These are phyloP conservation scores for Amanita subjunquillea DNA, from an alignment of 768 basidiomycete genomes.

Conservation along the genomic window DNA sequence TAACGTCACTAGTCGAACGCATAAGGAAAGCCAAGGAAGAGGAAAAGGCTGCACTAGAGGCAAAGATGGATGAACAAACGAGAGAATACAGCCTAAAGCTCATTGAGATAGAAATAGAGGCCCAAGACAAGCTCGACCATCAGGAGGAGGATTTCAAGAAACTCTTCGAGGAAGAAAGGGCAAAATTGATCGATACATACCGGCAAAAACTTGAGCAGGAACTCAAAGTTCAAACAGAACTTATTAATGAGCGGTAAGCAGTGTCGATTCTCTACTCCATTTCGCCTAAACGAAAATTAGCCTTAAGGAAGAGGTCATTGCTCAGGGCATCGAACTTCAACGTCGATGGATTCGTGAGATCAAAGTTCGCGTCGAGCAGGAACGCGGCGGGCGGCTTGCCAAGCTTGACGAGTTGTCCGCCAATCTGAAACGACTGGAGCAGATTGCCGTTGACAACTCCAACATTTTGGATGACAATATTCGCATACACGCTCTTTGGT, in stretches of 20 bases:
- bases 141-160: constrained; percentile 83
- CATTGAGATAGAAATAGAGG: constrained; percentile 75
- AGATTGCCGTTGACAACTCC: constrained; percentile 86
- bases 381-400: constrained; percentile 89
- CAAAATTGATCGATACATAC: constrained; percentile 64
- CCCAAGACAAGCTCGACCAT: constrained; percentile 73
- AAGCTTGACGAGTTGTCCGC: constrained; percentile 91
- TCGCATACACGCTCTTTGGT: constrained; percentile 86
- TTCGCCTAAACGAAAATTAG: constrained; percentile 26
- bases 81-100: constrained; percentile 75
- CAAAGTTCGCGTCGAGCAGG: constrained; percentile 92
- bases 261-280: neutral
- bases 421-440: constrained; percentile 83
- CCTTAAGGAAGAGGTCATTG: constrained; percentile 87
- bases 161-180: constrained; percentile 70
- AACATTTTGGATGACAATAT: constrained; percentile 89
- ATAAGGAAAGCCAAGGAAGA: constrained; percentile 75
- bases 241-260: constrained; percentile 87
- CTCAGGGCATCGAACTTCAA: constrained; percentile 96
- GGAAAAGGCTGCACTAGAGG: constrained; percentile 56
- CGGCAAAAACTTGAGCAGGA: constrained; percentile 81
- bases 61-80: constrained; percentile 71
- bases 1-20: constrained; percentile 65
- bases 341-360: constrained; percentile 94
- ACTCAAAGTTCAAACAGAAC: constrained; percentile 77